A percentile compares a stretch with the other conserved stretches of the same genome.
Evolutionary conservation across 2,329 filamentous ascomycete genomes (phyloP).

Genomic region (Verticillium albo-atrum): DNA sequence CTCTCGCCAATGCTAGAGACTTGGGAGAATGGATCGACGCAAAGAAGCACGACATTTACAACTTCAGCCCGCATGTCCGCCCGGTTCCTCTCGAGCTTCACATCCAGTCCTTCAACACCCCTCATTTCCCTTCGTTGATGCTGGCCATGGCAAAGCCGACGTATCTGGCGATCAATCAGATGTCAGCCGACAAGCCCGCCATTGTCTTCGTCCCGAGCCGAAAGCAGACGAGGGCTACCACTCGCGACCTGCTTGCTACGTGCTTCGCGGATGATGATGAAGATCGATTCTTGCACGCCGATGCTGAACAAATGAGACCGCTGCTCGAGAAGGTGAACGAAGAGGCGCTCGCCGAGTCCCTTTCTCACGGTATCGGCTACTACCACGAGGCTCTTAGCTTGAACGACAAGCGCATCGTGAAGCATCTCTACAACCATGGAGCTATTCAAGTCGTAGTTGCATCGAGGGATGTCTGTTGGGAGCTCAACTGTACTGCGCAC

Average conservation of each 20-base stretch:
- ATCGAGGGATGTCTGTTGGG: slow-evolving; percentile 90
- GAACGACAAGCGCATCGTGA: slow-evolving; percentile 89
- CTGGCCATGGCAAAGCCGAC: slow-evolving; percentile 95
- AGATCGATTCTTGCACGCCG: slow-evolving; percentile 85
- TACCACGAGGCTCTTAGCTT: slow-evolving; percentile 90
- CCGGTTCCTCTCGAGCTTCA: slow-evolving; percentile 88
- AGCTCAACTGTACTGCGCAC: slow-evolving; percentile 82
- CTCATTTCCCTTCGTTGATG: slow-evolving; percentile 97
- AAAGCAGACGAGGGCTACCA: slow-evolving; percentile 86
- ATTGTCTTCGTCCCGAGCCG: slow-evolving; percentile 89
- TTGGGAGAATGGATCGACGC: slow-evolving; percentile 98
- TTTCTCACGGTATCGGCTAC: slow-evolving; percentile 93
- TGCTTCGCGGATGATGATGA: slow-evolving; percentile 87
- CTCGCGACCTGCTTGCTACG: slow-evolving; percentile 81
- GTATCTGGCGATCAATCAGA: slow-evolving; percentile 81
- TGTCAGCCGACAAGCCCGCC: slow-evolving; percentile 84
- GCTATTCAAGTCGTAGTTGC: slow-evolving; percentile 79
- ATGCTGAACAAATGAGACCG: slow-evolving; percentile 75
- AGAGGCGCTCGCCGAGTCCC: slow-evolving; percentile 77
- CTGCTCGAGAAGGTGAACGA: slow-evolving; percentile 82
- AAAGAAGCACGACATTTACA: slow-evolving; percentile 97
- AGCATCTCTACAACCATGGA: slow-evolving; percentile 83
- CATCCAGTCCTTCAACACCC: slow-evolving; percentile 91
- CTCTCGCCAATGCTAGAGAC: slow-evolving; percentile 87
- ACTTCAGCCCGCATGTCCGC: slow-evolving; percentile 91